phyloP scores from a whole-genome alignment of 1,139 yeast species.

The Yamadazyma friedrichii region DNA sequence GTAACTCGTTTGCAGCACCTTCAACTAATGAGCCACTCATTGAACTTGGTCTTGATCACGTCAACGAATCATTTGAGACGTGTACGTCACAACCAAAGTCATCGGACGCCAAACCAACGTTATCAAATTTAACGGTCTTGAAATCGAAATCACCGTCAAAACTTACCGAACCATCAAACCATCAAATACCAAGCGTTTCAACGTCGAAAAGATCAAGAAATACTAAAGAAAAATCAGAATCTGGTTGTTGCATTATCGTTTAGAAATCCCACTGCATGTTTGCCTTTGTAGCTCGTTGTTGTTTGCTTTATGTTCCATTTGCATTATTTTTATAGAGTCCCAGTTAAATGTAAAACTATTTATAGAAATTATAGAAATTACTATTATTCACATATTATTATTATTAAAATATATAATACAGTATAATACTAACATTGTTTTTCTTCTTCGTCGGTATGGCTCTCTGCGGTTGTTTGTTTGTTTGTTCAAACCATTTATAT shows the following conservation, averaged over 20 bases:
- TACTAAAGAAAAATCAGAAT: neutral
- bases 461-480: neutral
- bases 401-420: neutral
- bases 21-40: neutral
- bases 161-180: neutral
- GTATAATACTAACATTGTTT: neutral
- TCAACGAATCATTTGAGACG: neutral
- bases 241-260: slow-evolving; percentile 5
- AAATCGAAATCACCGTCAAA: no score
- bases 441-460: no score
- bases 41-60: slow-evolving; percentile 1
- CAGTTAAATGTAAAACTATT: neutral
- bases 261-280: neutral
- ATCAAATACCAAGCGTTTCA: neutral
- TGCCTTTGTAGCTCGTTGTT: neutral
- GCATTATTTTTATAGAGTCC: no score
- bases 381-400: no score
- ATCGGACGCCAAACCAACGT: no score
- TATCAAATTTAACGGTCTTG: no score
- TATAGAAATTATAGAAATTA: neutral
- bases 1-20: slow-evolving; percentile 6
- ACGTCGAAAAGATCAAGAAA: neutral
- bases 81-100: no score
- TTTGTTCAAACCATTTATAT: slow-evolving; percentile 20
- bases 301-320: neutral